Conservation (phyloP, 1,139 yeast genomes). For the Lodderomyces beijingensis region DNA sequence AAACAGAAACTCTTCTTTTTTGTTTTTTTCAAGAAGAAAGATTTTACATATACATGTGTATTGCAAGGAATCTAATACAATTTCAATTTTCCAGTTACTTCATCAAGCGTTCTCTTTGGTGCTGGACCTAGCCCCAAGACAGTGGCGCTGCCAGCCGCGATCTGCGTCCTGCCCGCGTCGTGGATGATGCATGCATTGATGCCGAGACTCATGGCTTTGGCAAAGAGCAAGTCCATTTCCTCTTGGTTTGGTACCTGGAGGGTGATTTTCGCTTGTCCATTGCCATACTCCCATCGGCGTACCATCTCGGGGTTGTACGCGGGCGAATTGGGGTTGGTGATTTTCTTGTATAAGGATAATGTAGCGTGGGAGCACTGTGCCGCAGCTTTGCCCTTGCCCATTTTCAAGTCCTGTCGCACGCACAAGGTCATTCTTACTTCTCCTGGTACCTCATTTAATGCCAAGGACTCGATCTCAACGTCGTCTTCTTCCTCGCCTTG, state of each 20-base stretch:
- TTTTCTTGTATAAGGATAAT: constrained; percentile 74
- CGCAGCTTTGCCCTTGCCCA: constrained; percentile 95
- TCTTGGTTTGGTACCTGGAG: constrained; percentile 73
- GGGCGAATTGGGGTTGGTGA: constrained; percentile 47
- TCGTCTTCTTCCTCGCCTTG: constrained; percentile 50
- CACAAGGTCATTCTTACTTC: constrained; percentile 86
- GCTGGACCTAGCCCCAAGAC: constrained; percentile 97
- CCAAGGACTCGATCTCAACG: constrained; percentile 48
- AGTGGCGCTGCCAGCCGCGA: constrained; percentile 92
- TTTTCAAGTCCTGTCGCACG: constrained; percentile 81
- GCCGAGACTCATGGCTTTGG: constrained; percentile 76
- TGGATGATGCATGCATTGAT: constrained; percentile 77
- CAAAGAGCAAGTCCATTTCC: constrained; percentile 71
- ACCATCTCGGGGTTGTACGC: constrained; percentile 60
- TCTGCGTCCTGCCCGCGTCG: constrained; percentile 96
- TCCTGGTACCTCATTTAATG: constrained; percentile 61
- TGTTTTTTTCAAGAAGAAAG: constrained; percentile 2
- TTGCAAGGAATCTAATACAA: constrained; percentile 47
- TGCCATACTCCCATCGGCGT: constrained; percentile 68
- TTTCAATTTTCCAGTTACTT: constrained; percentile 74
- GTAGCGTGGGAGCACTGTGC: constrained; percentile 99
- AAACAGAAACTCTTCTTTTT: neutral
- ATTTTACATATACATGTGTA: constrained; percentile 1
- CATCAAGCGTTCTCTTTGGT: constrained; percentile 77
- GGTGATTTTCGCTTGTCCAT: constrained; percentile 95